Evolutionary conservation across 2,329 filamentous ascomycete genomes (phyloP), one percentile per base, ranked within the genome.

Genomic region (Colletotrichum phormii): DNA sequence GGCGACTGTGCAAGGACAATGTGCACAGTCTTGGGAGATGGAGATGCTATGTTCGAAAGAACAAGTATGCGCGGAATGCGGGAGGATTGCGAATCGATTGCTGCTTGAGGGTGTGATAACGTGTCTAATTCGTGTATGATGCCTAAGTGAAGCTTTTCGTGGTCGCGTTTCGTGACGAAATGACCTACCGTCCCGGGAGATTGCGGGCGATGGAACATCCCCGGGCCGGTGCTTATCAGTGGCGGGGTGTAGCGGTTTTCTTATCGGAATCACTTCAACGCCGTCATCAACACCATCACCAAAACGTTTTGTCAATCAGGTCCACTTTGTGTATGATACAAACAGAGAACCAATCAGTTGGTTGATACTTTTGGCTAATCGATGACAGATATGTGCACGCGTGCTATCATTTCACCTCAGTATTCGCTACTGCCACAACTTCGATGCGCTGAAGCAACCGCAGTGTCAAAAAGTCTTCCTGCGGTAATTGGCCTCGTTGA

Each of bases 1-100:
- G 61, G 77, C 79, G 83, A 88, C 88, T 87, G 88, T 89, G 88
- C 88, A 81, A 80, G 77, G 75, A 75, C 71, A 77, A 74, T 79
- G 79, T 82, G 88, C 88, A 90, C 88, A 90, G 88, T 86, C 87
- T 79, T 60, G 42, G 26, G 74, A 64, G 22, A 59, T 46, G 15
- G 7, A 55, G 53, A 29, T 55, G 53, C 7, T 24, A 55, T 55
- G 46, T 35, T 63, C 33, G 12, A 31, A 11, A 26, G 24, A 18
- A 49, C 54, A 22, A 18, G 12, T 26, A 46, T 67, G 62, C 59
- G 68, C 53, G 58, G 15, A 51, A 35, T 35, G 59, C 51, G 67
- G 33, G 15, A 13, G 22, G n/a, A 53, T 67, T 63, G 71, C 15
- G 67, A 67, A 63, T 31, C 29, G 24, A 42, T 54, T 73, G 68